Percentiles rank a stretch among this genome's conserved stretches.
Conservation (phyloP, 2,329 filamentous ascomycete genomes). For the Helotiales sp. region DNA sequence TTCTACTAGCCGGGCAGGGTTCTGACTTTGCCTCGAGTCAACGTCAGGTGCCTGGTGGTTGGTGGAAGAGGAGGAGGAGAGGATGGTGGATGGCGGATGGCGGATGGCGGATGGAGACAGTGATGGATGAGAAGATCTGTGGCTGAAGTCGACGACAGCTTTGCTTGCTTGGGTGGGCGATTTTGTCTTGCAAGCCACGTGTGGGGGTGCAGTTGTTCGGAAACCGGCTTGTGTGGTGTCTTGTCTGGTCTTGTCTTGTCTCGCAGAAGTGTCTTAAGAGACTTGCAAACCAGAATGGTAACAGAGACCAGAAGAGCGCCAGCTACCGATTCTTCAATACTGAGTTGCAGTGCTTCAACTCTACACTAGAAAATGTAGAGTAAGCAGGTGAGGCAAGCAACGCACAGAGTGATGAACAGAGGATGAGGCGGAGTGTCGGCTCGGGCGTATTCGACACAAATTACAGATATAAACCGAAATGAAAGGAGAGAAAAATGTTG, state of each 20-base stretch:
- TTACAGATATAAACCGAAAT: background rate
- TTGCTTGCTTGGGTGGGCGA: background rate
- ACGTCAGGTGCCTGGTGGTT: background rate
- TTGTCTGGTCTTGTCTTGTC: background rate
- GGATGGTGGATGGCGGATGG: too few relatives aligned
- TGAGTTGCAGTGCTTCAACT: background rate
- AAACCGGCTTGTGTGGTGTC: background rate
- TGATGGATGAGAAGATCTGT: conserved; percentile 3
- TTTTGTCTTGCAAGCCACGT: background rate
- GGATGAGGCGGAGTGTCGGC: background rate
- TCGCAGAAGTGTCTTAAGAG: background rate
- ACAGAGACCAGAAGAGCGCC: background rate
- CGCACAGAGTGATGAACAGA: background rate
- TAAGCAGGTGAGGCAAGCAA: background rate
- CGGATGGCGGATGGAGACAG: too few relatives aligned
- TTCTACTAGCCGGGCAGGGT: background rate
- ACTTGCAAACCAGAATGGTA: background rate
- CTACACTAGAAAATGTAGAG: background rate
- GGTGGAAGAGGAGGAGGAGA: background rate
- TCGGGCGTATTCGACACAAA: background rate
- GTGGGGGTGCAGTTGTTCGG: background rate
- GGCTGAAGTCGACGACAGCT: background rate
- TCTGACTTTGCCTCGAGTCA: conserved; percentile 4
- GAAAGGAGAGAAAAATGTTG: background rate
- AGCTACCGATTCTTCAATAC: background rate